Evolutionary conservation across 73 alveolate genomes (phyloP), one percentile per base, ranked within the genome.

Genomic region (Uronychia setigera): DNA sequence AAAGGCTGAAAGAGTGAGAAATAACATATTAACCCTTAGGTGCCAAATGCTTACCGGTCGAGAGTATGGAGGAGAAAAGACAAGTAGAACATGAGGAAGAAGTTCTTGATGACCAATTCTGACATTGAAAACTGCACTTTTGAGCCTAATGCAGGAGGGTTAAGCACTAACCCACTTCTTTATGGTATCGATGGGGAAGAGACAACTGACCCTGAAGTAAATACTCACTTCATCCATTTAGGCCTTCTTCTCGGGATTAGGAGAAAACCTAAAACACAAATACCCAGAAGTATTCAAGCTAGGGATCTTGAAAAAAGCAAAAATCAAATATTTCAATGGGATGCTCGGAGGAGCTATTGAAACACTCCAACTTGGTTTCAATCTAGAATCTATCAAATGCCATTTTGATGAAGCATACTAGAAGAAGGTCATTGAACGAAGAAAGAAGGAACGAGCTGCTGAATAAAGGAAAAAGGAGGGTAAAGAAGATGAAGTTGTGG

Each of bases 91-190:
- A 46, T 46, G 67, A 5, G 67, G 84, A 91, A 89, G 60, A 87
- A 93, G 59, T 94, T 96, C 11, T 93, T 95, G 92, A 96, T 96
- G 99, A 89, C 96, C 30, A 85, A 87, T 76, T 94, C 94, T 46
- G 99, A 96, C 75, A 95, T 96, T 0, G 91, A 92, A 82, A 96
- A 96, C 85, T 96, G 99, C 60, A 96, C 98, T 5, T 96, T 96
- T 80, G 98, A 96, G 59, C 99, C 99, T 11, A 95, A 94, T 74
- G 93, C 94, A 32, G 93, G 93, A 28, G 67, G 67, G 67, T 46
- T 46, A 46, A 46, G 67, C 19, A 46, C 67, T 19, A 46, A 46
- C 67, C 67, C 67, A 46, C 19, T 11, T 46, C 19, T 46, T 11
- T 46, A 46, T 46, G 67, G 67, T 5, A 46, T 19, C 19, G 5